Evolutionary conservation across 345 rosid genomes (phyloP).

Genomic region (Lepidium sativum): DNA sequence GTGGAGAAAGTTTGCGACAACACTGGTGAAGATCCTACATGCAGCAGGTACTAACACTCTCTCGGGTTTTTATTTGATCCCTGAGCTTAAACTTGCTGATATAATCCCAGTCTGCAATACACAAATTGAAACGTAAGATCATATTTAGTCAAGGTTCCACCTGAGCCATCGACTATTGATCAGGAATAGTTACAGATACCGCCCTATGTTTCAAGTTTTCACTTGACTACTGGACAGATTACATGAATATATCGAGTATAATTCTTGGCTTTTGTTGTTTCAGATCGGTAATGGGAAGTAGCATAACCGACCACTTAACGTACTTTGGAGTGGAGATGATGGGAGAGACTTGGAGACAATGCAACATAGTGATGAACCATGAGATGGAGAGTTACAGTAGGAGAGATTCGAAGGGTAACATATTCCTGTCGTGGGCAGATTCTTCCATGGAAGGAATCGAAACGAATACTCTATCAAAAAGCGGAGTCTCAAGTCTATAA

Average conservation of each 20-base stretch:
- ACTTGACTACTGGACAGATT: not conserved
- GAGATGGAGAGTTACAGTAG: slow-evolving; percentile 28
- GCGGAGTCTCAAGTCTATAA: not conserved
- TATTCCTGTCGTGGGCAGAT: slow-evolving; percentile 36
- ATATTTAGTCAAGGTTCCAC: not conserved
- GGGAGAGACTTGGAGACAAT: slow-evolving; percentile 56
- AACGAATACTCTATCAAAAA: slow-evolving; percentile 18
- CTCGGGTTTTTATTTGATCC: not conserved
- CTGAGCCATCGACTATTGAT: not conserved
- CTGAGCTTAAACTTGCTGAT: not conserved
- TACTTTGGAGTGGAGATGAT: slow-evolving; percentile 61
- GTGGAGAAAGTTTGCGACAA: slow-evolving; percentile 67
- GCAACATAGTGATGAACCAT: slow-evolving; percentile 57
- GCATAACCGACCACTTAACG: slow-evolving; percentile 61
- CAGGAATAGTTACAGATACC: not conserved
- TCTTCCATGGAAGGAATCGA: slow-evolving; percentile 24
- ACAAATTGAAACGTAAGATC: not conserved
- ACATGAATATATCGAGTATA: not conserved
- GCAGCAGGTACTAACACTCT: slow-evolving; percentile 49
- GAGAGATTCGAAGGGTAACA: slow-evolving; percentile 58
- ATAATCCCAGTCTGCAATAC: not conserved
- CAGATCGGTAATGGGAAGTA: slow-evolving; percentile 74
- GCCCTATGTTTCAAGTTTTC: not conserved
- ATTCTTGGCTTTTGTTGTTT: not conserved
- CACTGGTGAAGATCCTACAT: slow-evolving; percentile 70